Conservation (phyloP, 2,329 filamentous ascomycete genomes). For the Colletotrichum gigasporum region DNA sequence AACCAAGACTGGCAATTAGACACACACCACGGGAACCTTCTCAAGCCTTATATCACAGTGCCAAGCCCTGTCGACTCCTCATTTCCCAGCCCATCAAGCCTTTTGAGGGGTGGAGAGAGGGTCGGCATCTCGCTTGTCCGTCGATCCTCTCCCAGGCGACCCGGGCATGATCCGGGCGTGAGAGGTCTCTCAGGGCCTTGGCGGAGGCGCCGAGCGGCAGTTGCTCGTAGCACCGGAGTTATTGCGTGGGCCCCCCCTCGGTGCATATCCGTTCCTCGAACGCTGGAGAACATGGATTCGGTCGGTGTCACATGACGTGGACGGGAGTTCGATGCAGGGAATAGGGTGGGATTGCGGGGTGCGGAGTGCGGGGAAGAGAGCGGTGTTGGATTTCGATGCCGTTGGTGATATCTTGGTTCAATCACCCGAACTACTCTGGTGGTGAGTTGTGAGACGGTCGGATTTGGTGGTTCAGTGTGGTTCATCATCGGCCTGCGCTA, state of each 20-base stretch:
- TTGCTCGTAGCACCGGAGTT: background rate
- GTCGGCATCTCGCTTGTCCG: background rate
- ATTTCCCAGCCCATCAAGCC: background rate
- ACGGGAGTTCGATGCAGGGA: background rate
- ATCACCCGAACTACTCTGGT: too few species aligned
- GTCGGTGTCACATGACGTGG: background rate
- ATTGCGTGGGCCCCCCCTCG: background rate
- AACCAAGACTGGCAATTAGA: background rate
- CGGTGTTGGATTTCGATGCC: background rate
- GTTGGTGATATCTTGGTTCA: too few species aligned
- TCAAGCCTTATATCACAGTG: conserved; percentile 4
- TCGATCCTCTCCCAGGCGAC: background rate
- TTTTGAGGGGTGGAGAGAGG: background rate
- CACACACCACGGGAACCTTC: background rate
- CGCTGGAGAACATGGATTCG: background rate
- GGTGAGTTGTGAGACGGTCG: too few species aligned
- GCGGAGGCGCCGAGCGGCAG: background rate
- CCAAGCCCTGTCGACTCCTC: conserved; percentile 4
- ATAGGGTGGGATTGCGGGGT: background rate
- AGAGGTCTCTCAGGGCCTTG: too few species aligned
- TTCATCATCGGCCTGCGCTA: too few species aligned
- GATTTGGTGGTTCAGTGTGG: too few species aligned
- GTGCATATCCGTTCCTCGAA: background rate
- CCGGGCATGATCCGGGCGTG: background rate
- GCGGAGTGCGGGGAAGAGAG: background rate